A percentile compares a stretch with the other conserved stretches of the same genome.
Evolutionary conservation across 192 early-diverging fungal genomes (phyloP).

Genomic region (Entophlyctis luteolus): DNA sequence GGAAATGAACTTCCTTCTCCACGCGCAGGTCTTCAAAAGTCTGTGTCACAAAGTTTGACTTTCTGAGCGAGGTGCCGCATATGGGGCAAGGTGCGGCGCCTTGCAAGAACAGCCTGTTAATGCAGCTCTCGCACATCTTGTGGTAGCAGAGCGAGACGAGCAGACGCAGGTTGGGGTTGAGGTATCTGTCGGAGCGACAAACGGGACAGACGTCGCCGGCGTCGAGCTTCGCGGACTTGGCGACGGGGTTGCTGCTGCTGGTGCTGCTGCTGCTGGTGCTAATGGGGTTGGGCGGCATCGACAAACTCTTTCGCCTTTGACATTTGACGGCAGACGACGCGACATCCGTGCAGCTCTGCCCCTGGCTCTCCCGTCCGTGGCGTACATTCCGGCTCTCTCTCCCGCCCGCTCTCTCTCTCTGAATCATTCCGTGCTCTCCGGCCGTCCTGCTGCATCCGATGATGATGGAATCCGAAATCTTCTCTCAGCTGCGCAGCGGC

Average conservation of each 20-base stretch:
- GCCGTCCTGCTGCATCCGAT: too few relatives aligned
- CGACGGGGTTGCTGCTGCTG: too few relatives aligned
- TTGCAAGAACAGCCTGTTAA: constrained; percentile 73
- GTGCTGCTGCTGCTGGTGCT: too few relatives aligned
- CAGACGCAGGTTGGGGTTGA: constrained; percentile 81
- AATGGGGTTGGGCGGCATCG: too few relatives aligned
- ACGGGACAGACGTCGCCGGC: constrained; percentile 50
- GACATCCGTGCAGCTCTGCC: too few relatives aligned
- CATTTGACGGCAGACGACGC: too few relatives aligned
- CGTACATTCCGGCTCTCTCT: too few relatives aligned
- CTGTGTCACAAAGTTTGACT: constrained; percentile 78
- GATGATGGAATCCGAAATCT: constrained; percentile 26
- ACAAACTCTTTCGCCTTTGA: too few relatives aligned
- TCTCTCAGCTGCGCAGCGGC: constrained; percentile 16
- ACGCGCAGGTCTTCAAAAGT: constrained; percentile 93
- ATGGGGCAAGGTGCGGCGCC: constrained; percentile 91
- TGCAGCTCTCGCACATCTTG: constrained; percentile 94
- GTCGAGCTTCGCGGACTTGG: too few relatives aligned
- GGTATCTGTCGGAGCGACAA: constrained; percentile 79
- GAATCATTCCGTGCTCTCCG: too few relatives aligned
- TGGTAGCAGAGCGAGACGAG: constrained; percentile 93
- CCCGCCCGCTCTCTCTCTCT: too few relatives aligned
- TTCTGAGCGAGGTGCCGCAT: constrained; percentile 75
- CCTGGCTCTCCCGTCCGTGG: too few relatives aligned
- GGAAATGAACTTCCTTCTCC: constrained; percentile 87